These are phyloP conservation scores for Hepatocystis sp. DNA, from an alignment of 169 alveolate genomes.

Conservation along the genomic window DNA sequence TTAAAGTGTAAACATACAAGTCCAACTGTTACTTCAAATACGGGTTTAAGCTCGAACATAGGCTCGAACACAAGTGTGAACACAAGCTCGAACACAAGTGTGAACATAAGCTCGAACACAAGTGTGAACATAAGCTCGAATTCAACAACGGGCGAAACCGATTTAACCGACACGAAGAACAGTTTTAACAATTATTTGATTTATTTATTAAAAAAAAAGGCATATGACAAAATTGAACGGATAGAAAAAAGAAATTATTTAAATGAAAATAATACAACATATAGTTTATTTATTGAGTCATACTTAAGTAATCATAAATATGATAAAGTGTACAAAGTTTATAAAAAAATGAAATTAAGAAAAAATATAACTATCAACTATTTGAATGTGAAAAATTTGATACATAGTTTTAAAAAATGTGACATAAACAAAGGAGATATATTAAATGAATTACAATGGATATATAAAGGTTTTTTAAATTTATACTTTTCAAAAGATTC, in stretches of 20 bases:
- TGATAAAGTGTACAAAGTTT: constrained; percentile 68
- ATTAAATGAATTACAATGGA: constrained; percentile 45
- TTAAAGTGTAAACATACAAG: constrained; percentile 10
- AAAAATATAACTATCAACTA: constrained; percentile 60
- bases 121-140: too few species aligned
- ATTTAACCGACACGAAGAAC: constrained; percentile 25
- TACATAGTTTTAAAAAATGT: constrained; percentile 73
- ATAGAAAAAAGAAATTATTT: constrained; percentile 70
- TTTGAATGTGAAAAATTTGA: constrained; percentile 61
- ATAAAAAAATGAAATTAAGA: constrained; percentile 53
- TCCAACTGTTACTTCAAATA: too few species aligned
- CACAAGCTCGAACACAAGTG: too few species aligned
- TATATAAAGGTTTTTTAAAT: constrained; percentile 56
- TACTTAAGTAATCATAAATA: constrained; percentile 59
- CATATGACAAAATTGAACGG: constrained; percentile 58
- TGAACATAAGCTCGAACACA: too few species aligned
- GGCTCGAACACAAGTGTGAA: too few species aligned
- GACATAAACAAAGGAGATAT: constrained; percentile 70
- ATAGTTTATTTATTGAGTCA: constrained; percentile 67
- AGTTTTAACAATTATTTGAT: constrained; percentile 29
- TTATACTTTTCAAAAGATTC: constrained; percentile 72
- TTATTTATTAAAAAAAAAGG: constrained; percentile 49
- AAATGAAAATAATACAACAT: constrained; percentile 66
- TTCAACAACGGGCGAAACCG: too few species aligned
- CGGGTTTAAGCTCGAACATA: too few species aligned